Evolutionary conservation across 768 basidiomycete species (phyloP), one percentile per base, ranked within the genome.

Genomic region (Pleurotus pulmonarius): DNA sequence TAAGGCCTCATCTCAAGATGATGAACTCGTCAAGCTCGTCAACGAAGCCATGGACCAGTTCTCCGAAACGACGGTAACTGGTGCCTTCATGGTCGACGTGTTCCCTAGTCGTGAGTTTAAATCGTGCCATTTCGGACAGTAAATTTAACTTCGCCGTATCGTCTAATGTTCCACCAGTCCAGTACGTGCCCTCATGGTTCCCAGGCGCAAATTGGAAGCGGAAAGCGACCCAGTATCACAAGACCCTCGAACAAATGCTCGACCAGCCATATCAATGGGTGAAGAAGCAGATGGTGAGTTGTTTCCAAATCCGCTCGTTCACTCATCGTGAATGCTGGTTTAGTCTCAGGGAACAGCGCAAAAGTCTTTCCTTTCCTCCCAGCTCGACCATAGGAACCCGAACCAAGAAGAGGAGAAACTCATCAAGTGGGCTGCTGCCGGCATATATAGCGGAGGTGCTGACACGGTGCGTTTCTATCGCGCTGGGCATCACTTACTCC

Each of bases 391-490:
- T 20, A 80, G 78, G 62, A 67, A 71, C 7, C 63, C 83, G 34
- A 78, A 70, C 44, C 66, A 70, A 3, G 81, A 86, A 56, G 83
- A 87, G 56, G 85, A 87, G 57, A 69, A 77, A 49, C 77, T 82
- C 58, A 72, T 89, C 57, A 88, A 86, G 65, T 87, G 86, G 83
- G 81, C 85, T 44, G 75, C 81, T 29, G 78, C 78, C 11, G 79
- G 81, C 45, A 65, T 83, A 13, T 82, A 83, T 65, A 75, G 78
- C 49, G 81, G 80, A 79, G 85, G 83, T 48, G 77, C 82, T 59
- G 82, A 83, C 67, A 82, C 82, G 39, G 82, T 82, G 20, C 39
- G 76, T 63, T 39, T 15, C 44, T 16, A 18, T 5, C 20, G n/a
- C 11, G 6, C 29, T 38, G 20, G 9, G 20, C 22, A 4, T 5